These are phyloP conservation scores for Coemansia sp. DNA, from an alignment of 192 early-diverging fungal genomes.

Conservation along the genomic window DNA sequence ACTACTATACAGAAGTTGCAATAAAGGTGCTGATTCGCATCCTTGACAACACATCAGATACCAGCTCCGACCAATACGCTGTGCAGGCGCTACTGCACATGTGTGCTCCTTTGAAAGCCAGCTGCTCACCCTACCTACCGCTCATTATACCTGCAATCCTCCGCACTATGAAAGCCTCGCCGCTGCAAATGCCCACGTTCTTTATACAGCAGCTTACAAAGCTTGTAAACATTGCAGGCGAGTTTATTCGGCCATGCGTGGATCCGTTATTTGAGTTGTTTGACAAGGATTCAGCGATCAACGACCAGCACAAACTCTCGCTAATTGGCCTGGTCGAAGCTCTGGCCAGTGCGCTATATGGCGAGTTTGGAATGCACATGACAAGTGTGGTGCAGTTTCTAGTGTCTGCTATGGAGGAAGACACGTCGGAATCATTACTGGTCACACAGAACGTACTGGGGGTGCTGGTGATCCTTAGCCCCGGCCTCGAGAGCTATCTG, in stretches of 20 bases:
- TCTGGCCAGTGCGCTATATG: slow-evolving; percentile 79
- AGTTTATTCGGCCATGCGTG: slow-evolving; percentile 87
- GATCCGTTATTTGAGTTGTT: slow-evolving; percentile 78
- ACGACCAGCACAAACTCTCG: slow-evolving; percentile 68
- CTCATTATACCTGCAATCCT: slow-evolving; percentile 86
- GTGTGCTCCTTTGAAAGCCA: slow-evolving; percentile 69
- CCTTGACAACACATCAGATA: slow-evolving; percentile 75
- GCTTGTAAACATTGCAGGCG: slow-evolving; percentile 80
- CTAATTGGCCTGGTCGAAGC: slow-evolving; percentile 85
- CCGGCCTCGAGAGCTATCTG: slow-evolving; percentile 90
- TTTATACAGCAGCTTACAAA: slow-evolving; percentile 87
- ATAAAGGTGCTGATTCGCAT: slow-evolving; percentile 88
- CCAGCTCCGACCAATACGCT: slow-evolving; percentile 79
- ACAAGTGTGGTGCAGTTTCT: slow-evolving; percentile 79
- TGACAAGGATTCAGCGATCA: slow-evolving; percentile 67
- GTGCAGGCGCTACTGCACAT: slow-evolving; percentile 92
- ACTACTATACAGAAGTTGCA: slow-evolving; percentile 90
- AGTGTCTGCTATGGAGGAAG: slow-evolving; percentile 81
- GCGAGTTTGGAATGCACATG: slow-evolving; percentile 84
- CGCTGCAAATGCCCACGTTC: slow-evolving; percentile 76
- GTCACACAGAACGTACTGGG: slow-evolving; percentile 70
- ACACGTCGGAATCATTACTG: slow-evolving; percentile 68
- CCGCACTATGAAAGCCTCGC: slow-evolving; percentile 81
- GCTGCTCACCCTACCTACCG: slow-evolving; percentile 15
- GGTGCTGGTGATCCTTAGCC: slow-evolving; percentile 77